These are phyloP conservation scores for Saccharomycopsis oosterbeekiorum DNA, from an alignment of 805 yeast species.

Conservation along the genomic window DNA sequence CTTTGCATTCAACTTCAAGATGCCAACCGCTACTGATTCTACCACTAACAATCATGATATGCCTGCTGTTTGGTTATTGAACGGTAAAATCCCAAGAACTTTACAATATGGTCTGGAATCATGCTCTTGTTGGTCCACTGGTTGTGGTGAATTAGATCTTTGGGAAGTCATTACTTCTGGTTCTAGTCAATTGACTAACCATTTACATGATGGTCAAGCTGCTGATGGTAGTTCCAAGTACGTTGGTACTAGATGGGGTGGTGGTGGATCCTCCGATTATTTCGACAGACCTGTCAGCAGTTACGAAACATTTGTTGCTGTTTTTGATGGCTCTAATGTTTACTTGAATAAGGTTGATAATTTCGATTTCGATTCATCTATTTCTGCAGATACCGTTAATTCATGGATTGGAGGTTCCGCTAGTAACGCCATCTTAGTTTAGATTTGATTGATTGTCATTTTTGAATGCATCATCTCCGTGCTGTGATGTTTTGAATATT, in stretches of 20 bases:
- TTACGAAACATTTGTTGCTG: conserved; percentile 81
- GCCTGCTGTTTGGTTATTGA: conserved; percentile 97
- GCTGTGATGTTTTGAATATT: neutral
- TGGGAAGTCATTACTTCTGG: conserved; percentile 78
- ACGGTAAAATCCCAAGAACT: conserved; percentile 95
- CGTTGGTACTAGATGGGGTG: conserved; percentile 35
- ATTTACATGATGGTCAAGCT: conserved; percentile 81
- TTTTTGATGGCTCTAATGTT: conserved; percentile 53
- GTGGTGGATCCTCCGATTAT: conserved; percentile 85
- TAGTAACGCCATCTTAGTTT: neutral
- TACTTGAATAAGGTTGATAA: conserved; percentile 54
- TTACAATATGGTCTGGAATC: conserved; percentile 75
- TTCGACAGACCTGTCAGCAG: conserved; percentile 73
- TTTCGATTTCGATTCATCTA: conserved; percentile 40
- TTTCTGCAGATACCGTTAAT: conserved; percentile 46
- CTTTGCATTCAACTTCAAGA: conserved; percentile 85
- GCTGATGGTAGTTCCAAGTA: conserved; percentile 31
- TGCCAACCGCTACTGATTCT: conserved; percentile 60
- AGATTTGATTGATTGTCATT: neutral
- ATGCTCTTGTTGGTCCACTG: conserved; percentile 95
- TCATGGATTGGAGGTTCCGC: conserved; percentile 36
- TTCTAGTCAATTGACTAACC: conserved; percentile 62
- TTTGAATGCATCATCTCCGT: neutral
- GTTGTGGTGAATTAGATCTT: conserved; percentile 96
- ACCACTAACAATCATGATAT: conserved; percentile 64